Percentiles rank a stretch among this genome's conserved stretches.
phyloP scores from a whole-genome alignment of 495 filamentous ascomycete genomes.

The Penicillium paxilli region DNA sequence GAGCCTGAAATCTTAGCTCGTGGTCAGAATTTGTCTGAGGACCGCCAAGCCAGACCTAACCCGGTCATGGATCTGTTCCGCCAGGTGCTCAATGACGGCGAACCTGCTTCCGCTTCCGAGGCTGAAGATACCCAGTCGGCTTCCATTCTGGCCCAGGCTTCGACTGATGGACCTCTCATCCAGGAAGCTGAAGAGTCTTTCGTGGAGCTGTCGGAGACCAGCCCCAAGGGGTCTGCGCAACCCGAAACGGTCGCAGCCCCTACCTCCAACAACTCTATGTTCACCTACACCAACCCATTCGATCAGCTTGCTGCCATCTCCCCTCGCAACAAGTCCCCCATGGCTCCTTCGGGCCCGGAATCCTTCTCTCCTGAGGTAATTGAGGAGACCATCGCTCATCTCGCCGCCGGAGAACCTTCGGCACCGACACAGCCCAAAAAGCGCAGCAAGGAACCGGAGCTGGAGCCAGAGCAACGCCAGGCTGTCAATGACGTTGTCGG shows the following conservation, averaged over 20 bases:
- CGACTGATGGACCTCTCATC: not conserved
- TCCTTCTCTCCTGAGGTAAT: slow-evolving; percentile 34
- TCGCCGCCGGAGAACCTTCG: slow-evolving; percentile 11
- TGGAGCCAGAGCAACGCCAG: slow-evolving; percentile 50
- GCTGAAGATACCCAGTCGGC: slow-evolving; percentile 3
- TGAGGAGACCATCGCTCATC: slow-evolving; percentile 25
- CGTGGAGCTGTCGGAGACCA: slow-evolving; percentile 18
- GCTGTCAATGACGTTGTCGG: slow-evolving; percentile 71
- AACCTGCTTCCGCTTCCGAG: slow-evolving; percentile 12
- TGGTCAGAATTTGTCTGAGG: slow-evolving; percentile 41
- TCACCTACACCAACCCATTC: slow-evolving; percentile 80
- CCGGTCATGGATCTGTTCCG: slow-evolving; percentile 64
- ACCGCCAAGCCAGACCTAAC: too few species aligned
- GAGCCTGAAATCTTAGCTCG: slow-evolving; percentile 12
- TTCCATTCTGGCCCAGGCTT: not conserved
- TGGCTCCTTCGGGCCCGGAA: slow-evolving; percentile 39
- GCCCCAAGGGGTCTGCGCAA: slow-evolving; percentile 25
- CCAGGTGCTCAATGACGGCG: slow-evolving; percentile 60
- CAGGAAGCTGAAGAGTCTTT: slow-evolving; percentile 15
- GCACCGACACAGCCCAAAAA: slow-evolving; percentile 5
- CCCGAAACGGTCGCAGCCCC: slow-evolving; percentile 31
- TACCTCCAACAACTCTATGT: slow-evolving; percentile 50
- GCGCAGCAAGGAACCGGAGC: slow-evolving; percentile 34
- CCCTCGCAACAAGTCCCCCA: slow-evolving; percentile 55
- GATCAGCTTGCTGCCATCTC: slow-evolving; percentile 72